Evolutionary conservation across 2,329 filamentous ascomycete genomes (phyloP).

Genomic region (Hypomyces rosellus): DNA sequence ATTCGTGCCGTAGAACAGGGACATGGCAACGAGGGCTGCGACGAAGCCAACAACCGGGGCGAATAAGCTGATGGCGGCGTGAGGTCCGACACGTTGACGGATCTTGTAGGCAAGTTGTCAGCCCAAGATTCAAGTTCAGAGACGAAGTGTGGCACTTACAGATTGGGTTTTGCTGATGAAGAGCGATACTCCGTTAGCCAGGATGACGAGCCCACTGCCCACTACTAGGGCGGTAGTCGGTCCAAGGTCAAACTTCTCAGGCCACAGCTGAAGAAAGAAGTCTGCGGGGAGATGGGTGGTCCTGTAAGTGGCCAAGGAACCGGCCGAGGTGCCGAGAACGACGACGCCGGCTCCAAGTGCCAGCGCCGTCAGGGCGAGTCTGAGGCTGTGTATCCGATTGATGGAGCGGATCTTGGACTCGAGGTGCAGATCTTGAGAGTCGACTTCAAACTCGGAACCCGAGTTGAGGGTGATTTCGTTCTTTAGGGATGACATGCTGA

Average conservation of each 20-base stretch:
- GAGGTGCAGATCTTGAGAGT: constrained; percentile 30
- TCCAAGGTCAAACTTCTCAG: constrained; percentile 48
- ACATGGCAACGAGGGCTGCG: constrained; percentile 44
- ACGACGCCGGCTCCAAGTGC: constrained; percentile 45
- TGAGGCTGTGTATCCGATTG: constrained; percentile 36
- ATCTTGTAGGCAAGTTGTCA: constrained; percentile 15
- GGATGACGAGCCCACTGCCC: constrained; percentile 43
- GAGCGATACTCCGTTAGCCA: constrained; percentile 43
- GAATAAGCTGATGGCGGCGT: constrained; percentile 18
- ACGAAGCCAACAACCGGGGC: constrained; percentile 26
- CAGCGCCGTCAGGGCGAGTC: constrained; percentile 42
- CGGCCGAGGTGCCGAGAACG: constrained; percentile 47
- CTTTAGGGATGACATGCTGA: constrained; percentile 29
- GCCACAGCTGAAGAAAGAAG: constrained; percentile 52
- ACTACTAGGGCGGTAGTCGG: constrained; percentile 50
- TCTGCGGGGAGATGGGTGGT: constrained; percentile 42
- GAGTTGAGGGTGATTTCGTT: constrained; percentile 25
- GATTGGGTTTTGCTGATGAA: constrained; percentile 40
- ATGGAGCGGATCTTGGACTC: constrained; percentile 34
- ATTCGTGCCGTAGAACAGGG: constrained; percentile 53
- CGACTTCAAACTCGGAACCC: constrained; percentile 44
- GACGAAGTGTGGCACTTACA: constrained; percentile 34
- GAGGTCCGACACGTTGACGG: constrained; percentile 14
- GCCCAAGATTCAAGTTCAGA: background rate
- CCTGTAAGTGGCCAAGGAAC: constrained; percentile 50